Conservation (phyloP, 306 rosid genomes). For the Abrus precatorius region DNA sequence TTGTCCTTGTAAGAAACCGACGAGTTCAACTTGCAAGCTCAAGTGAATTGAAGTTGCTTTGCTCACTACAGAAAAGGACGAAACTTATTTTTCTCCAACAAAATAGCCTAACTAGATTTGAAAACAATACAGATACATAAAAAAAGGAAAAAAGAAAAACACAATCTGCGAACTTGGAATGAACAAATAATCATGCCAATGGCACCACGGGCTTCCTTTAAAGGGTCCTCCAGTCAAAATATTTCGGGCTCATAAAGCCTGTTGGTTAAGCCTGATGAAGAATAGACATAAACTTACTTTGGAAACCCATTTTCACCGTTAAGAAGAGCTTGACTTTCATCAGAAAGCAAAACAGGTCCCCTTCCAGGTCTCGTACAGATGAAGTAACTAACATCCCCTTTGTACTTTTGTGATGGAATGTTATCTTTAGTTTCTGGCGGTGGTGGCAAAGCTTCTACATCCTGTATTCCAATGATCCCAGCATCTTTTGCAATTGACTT, state of each 20-base stretch:
- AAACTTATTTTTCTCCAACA: constrained; percentile 44
- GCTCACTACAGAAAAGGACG: constrained; percentile 37
- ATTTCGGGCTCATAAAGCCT: constrained; percentile 45
- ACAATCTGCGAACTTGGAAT: constrained; percentile 51
- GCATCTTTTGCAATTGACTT: constrained; percentile 89
- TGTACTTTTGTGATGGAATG: constrained; percentile 73
- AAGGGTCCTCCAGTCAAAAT: constrained; percentile 49
- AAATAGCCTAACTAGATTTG: constrained; percentile 39
- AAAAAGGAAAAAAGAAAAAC: constrained; percentile 25
- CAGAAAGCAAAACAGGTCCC: constrained; percentile 89
- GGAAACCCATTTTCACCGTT: constrained; percentile 86
- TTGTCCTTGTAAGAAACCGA: constrained; percentile 25
- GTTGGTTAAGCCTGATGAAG: constrained; percentile 36
- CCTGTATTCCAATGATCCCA: constrained; percentile 64
- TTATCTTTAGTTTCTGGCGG: constrained; percentile 83
- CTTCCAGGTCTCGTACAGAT: constrained; percentile 95
- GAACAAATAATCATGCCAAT: constrained; percentile 43
- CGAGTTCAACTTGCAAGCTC: constrained; percentile 28
- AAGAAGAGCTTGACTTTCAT: constrained; percentile 78
- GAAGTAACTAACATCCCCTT: constrained; percentile 92
- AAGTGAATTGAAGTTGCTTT: constrained; percentile 33
- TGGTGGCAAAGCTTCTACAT: constrained; percentile 75
- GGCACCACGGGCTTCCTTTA: constrained; percentile 46
- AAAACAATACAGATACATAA: constrained; percentile 46
- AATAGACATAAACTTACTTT: constrained; percentile 56